Evolutionary conservation across 306 rosid species (phyloP).

Genomic region (Rosa rugosa): DNA sequence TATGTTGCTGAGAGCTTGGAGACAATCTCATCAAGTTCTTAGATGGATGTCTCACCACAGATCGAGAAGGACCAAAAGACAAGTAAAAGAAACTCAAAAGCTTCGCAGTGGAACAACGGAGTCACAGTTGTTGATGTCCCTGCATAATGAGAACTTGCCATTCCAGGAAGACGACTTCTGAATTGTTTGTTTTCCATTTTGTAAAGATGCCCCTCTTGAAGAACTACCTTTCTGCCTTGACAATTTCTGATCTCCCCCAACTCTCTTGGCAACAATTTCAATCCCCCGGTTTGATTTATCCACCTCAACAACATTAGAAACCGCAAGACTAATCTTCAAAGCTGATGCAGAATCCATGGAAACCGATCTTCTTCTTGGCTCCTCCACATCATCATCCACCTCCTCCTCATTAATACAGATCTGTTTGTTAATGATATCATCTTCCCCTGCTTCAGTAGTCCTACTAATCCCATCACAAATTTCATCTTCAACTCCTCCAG

Average conservation of each 20-base stretch:
- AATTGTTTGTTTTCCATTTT: conserved; percentile 42
- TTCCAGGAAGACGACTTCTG: conserved; percentile 68
- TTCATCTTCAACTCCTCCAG: conserved; percentile 15
- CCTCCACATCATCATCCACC: neutral
- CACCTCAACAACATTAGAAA: conserved; percentile 17
- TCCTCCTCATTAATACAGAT: conserved; percentile 3
- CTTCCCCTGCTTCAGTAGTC: conserved; percentile 21
- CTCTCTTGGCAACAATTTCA: conserved; percentile 26
- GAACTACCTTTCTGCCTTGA: conserved; percentile 42
- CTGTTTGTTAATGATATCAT: neutral
- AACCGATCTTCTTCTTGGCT: conserved; percentile 53
- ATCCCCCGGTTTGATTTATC: conserved; percentile 6
- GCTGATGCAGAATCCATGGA: conserved; percentile 59
- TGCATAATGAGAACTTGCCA: conserved; percentile 43
- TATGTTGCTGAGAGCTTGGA: conserved; percentile 38
- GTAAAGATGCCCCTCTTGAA: conserved; percentile 39
- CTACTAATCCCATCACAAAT: conserved; percentile 28
- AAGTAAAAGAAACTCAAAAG: conserved; percentile 24
- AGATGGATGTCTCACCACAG: neutral
- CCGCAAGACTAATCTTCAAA: conserved; percentile 35
- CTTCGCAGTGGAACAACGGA: conserved; percentile 41
- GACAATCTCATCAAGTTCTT: conserved; percentile 14
- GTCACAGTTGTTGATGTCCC: conserved; percentile 42
- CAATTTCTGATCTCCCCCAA: conserved; percentile 33
- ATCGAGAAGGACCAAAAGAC: neutral